Percentiles rank a stretch among this genome's conserved stretches.
These are phyloP conservation scores for Stagonosporopsis vannaccii DNA, from an alignment of 2,329 filamentous ascomycete species.

Conservation along the genomic window DNA sequence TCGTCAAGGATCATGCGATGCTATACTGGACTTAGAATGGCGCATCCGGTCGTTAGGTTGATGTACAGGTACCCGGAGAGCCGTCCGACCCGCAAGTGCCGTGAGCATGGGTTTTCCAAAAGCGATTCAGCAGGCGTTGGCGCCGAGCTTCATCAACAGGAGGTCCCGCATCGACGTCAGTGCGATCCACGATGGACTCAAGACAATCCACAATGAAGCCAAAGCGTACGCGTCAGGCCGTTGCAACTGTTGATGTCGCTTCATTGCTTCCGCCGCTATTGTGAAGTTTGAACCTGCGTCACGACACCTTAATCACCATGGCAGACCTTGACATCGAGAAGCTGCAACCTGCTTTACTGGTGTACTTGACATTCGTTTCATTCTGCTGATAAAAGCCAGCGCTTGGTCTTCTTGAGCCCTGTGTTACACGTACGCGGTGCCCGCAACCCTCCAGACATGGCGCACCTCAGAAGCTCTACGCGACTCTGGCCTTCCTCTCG, in stretches of 20 bases:
- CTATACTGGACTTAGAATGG: conserved; percentile 14
- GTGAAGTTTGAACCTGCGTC: background rate
- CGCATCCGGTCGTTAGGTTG: conserved; percentile 8
- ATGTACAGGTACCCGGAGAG: conserved; percentile 15
- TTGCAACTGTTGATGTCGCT: background rate
- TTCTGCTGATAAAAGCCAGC: background rate
- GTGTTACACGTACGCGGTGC: background rate
- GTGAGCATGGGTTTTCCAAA: conserved; percentile 9
- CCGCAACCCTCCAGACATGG: background rate
- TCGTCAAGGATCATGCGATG: conserved; percentile 4
- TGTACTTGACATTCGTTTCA: background rate
- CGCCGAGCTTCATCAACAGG: conserved; percentile 13
- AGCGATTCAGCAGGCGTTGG: conserved; percentile 12
- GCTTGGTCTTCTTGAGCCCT: background rate
- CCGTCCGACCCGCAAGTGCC: conserved; percentile 13
- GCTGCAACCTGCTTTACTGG: background rate
- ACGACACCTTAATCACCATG: background rate
- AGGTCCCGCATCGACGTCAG: conserved; percentile 15
- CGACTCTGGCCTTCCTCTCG: conserved; percentile 2
- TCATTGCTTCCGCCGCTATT: background rate
- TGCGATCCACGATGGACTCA: background rate
- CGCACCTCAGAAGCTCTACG: conserved; percentile 1
- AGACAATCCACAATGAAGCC: background rate
- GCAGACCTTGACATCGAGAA: background rate
- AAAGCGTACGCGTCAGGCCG: background rate